Base-by-base conservation (phyloP, 2,329 filamentous ascomycete genomes). In the Aspergillus ochraceoroseus region DNA sequence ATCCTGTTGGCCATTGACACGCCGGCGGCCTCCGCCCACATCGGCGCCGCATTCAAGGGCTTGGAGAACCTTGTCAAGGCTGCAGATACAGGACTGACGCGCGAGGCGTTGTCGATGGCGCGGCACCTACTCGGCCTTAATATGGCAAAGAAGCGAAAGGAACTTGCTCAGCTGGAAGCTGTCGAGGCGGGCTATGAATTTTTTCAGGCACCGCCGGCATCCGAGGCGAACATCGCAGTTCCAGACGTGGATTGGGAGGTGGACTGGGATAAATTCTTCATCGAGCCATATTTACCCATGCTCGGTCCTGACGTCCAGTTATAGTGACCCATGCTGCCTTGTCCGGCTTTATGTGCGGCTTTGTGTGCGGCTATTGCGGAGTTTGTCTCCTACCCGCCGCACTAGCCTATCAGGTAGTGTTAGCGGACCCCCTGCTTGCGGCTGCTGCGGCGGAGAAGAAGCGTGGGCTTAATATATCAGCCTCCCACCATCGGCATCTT, bases 251-350 rank as follows among this genome's bases (percentile, higher is more conserved):
- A 18, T 6, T 59, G 56, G 56, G 46, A 13, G 4, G 1, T 49
- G 12, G 49, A 57, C 33, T 61, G 55, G 58, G 56, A 61, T 25
- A 56, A 60, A n/a, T 54, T 61, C 13, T 46, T 61, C 15, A 41
- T 59, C 3, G 58, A 61, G 26, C 58, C 58, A 35, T 60, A 57
- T 49, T 6, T 59, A 4, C 49, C 54, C 0, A 53, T 59, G 36
- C 22, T 59, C 18, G 50, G 51, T 26, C 31, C 41, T 22, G 57
- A 55, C 5, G 2, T 53, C 7, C 38, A 47, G 34, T 8, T 54
- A 11, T 48, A 49, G 37, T 20, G 14, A 9, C 11, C 6, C 14
- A 27, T n/a, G n/a, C n/a, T n/a, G n/a, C n/a, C n/a, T 29, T 12
- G 27, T 29, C 12, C 27, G 9, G 27, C 27, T 5, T 32, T 32